Base-by-base conservation (phyloP, 805 yeast species). In the Wickerhamiella azyma region DNA sequence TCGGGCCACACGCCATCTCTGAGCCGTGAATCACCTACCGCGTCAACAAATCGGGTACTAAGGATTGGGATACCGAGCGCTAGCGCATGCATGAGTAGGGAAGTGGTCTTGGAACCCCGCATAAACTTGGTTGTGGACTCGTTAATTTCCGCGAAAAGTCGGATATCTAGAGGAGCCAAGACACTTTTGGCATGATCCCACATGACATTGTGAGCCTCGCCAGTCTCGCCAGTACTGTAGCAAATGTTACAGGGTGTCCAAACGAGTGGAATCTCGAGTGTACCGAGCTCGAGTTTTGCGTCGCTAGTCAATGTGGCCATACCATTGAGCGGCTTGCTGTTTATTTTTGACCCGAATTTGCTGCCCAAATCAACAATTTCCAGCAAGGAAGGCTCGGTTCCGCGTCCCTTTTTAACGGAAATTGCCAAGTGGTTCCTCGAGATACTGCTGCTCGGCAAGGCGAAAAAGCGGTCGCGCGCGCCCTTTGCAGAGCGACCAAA, bases 21-120 rank as follows among this genome's bases (percentile, higher is more conserved):
- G 5, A 50, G 51, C 5, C 51, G 55, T 2, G 48, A 39, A 1
- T 30, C 46, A 1, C 42, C 30, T 0, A 65, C 35, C 0, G 55
- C 55, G 2, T 54, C 46, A 1, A 55, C 46, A 45, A 50, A 65
- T 1, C 51, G 57, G 7, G 46, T 42, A 10, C 49, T 51, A 2
- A 61, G 60, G 2, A 68, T 50, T 1, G 68, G 66, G 0, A 65
- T 52, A 9, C 52, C 54, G 7, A 48, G 43, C 14, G 61, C 52
- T 46, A 67, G 45, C 0, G 71, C 70, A 14, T 56, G 60, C 26
- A 64, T 48, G 2, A 61, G 45, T 33, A 57, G 58, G n/a, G 61
- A 48, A 2, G 67, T 56, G 24, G 52, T 42, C 37, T 49, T 47
- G 24, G 53, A 48, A 5, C 53, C 53, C 45, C 55, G 52, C 16